Conservation (phyloP, 2,329 filamentous ascomycete genomes). For the Microcera coccophila region DNA sequence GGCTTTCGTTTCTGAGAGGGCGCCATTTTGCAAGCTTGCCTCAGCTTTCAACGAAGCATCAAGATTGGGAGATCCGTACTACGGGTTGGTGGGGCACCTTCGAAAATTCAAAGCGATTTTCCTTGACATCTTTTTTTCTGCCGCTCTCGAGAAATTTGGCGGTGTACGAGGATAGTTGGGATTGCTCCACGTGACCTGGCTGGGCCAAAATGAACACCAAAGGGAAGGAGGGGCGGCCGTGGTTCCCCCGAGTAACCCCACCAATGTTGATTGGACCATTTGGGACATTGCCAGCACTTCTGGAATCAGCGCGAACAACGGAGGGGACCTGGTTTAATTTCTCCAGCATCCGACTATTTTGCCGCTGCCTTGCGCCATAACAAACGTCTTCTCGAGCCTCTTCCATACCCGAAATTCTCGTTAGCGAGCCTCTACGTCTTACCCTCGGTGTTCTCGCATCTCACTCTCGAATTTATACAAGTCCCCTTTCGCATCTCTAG, state of each 20-base stretch:
- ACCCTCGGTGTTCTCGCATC: conserved; percentile 5
- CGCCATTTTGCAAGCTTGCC: conserved; percentile 38
- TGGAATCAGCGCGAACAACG: conserved; percentile 25
- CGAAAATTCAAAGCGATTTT: conserved; percentile 9
- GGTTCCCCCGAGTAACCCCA: conserved; percentile 25
- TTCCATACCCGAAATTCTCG: conserved; percentile 4
- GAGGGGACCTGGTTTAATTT: conserved; percentile 23
- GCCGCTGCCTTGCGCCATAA: conserved; percentile 21
- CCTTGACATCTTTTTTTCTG: conserved; percentile 29
- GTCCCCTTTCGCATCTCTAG: conserved; percentile 3
- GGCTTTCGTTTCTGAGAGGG: conserved; percentile 48
- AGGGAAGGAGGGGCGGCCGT: conserved; percentile 9
- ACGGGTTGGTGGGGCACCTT: not conserved
- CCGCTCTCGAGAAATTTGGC: conserved; percentile 31
- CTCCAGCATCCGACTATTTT: conserved; percentile 22
- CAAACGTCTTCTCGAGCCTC: conserved; percentile 4
- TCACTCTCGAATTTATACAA: conserved; percentile 4
- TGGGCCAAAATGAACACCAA: conserved; percentile 8
- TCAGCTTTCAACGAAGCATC: conserved; percentile 4
- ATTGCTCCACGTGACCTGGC: conserved; percentile 5
- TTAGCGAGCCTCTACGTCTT: not conserved
- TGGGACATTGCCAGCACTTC: conserved; percentile 18
- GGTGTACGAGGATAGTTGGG: conserved; percentile 16
- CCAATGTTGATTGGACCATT: conserved; percentile 31
- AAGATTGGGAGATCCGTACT: not conserved